phyloP scores from a whole-genome alignment of 441 rosid genomes.

The Gossypium aridum region DNA sequence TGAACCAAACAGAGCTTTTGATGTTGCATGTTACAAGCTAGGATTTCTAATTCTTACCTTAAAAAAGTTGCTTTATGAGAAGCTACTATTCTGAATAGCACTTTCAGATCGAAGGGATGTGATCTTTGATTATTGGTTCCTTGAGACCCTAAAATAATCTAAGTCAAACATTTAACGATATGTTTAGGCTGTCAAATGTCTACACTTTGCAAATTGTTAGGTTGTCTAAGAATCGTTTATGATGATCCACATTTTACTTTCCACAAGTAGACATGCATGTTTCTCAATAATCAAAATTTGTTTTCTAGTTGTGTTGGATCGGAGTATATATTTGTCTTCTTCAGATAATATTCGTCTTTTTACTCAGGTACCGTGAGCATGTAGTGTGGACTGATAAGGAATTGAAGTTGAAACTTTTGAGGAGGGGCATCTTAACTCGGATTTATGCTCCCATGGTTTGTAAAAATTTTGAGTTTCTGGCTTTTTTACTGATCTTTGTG shows the following conservation, averaged over 20 bases:
- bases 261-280: neutral
- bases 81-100: neutral
- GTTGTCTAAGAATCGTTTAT: neutral
- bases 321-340: neutral
- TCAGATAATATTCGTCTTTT: neutral
- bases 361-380: conserved; percentile 64
- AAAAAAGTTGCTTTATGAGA: neutral
- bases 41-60: neutral
- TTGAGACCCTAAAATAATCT: neutral
- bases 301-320: neutral
- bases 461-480: neutral
- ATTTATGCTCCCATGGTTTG: conserved; percentile 84
- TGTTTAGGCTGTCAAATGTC: neutral
- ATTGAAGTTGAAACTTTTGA: conserved; percentile 57
- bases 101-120: neutral
- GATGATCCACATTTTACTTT: neutral
- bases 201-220: conserved; percentile 2
- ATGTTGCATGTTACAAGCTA: neutral
- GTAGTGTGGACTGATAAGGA: conserved; percentile 68
- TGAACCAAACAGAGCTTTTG: neutral
- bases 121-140: neutral
- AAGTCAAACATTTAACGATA: neutral
- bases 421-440: conserved; percentile 71
- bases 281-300: neutral
- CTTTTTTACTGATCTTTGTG: neutral